These are phyloP conservation scores for Nakazawaea wickerhamii DNA, from an alignment of 805 yeast species.

Conservation along the genomic window DNA sequence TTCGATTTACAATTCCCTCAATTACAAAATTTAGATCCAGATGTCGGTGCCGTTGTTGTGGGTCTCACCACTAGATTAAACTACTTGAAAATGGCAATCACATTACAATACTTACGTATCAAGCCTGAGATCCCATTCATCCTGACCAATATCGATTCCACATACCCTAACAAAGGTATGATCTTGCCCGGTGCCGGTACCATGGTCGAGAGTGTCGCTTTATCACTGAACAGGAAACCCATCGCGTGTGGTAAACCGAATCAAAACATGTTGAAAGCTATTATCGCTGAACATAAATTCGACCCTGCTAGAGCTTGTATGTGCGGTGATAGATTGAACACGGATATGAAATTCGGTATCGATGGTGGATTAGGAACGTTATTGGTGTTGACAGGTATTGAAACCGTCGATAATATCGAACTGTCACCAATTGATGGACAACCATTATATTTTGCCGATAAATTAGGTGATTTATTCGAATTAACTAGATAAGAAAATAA, in stretches of 20 bases:
- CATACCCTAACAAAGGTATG: conserved; percentile 84
- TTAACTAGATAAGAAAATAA: conserved; percentile 19
- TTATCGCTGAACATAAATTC: conserved; percentile 57
- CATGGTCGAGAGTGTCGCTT: conserved; percentile 69
- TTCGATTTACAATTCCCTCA: conserved; percentile 54
- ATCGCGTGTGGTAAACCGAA: conserved; percentile 92
- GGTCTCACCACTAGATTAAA: conserved; percentile 77
- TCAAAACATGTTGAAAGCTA: conserved; percentile 83
- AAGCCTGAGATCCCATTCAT: conserved; percentile 65
- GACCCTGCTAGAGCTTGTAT: conserved; percentile 65
- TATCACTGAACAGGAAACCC: conserved; percentile 76
- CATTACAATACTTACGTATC: conserved; percentile 70
- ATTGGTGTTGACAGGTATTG: conserved; percentile 89
- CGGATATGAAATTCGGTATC: conserved; percentile 89
- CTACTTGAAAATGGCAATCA: conserved; percentile 74
- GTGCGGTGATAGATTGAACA: conserved; percentile 94
- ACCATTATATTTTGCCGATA: conserved; percentile 66
- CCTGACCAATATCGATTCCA: conserved; percentile 93
- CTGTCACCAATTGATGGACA: conserved; percentile 32
- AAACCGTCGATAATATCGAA: conserved; percentile 59
- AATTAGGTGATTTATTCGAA: conserved; percentile 74
- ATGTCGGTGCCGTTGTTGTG: conserved; percentile 83
- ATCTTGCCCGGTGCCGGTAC: conserved; percentile 96
- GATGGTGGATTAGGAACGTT: conserved; percentile 84
- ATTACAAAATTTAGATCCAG: conserved; percentile 52